Evolutionary conservation across 441 rosid genomes (phyloP), one percentile per base, ranked within the genome.

Genomic region (Gossypium trilobum): DNA sequence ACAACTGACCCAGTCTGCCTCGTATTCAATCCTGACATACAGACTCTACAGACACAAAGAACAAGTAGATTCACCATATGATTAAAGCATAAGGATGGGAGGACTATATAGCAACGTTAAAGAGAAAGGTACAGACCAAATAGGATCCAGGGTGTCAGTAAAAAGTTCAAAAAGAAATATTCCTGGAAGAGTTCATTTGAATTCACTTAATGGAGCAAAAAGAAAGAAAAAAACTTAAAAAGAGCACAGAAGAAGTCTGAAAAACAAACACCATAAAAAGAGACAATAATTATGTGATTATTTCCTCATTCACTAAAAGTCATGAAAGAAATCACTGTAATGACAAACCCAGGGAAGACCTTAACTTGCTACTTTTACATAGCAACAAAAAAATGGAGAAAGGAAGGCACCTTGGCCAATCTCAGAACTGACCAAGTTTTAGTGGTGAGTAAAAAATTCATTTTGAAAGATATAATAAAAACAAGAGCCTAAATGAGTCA

Each of bases 61-160:
- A n/a, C 36, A 11, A 65, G 19, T 44, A 33, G 55, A 44, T 44
- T 65, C 70, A 65, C 55, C 70, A 65, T 65, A 44, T 5, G 55
- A 13, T 44, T 65, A 20, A 44, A 42, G 33, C 33, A 65, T 5
- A 65, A 44, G n/a, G 52, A 65, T 65, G 33, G 70, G 33, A 66
- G 57, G 13, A 48, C 36, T 44, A 65, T 13, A 36, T 13, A 22
- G 55, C 19, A 44, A 22, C 36, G 31, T 13, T 44, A 65, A 65
- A 44, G 11, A 65, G 52, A 44, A 65, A 44, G 70, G 31, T 44
- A 65, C 31, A 42, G 29, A 65, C 14, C 29, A 27, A 23, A 22
- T 22, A 56, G 61, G 61, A 56, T 2, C 61, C 31, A 22, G 33
- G 31, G 13, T 23, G 23, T 56, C 31, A 56, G 61, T 56, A 11